Conservation (phyloP, 208 protist genomes). For the Acanthamoeba castellanii region DNA sequence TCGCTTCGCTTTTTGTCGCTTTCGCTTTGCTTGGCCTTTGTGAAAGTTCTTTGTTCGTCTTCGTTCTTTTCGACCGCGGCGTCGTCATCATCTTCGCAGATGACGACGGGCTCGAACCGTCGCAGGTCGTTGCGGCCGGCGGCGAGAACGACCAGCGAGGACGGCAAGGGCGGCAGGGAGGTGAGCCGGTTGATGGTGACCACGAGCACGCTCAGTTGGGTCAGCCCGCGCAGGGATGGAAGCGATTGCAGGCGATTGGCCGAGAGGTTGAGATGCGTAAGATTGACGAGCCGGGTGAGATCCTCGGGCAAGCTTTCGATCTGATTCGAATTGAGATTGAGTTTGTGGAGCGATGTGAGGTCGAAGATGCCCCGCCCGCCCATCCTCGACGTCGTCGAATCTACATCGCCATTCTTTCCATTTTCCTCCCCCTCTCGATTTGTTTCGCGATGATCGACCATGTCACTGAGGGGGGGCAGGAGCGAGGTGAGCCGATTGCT, state of each 20-base stretch:
- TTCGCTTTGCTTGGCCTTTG: not conserved
- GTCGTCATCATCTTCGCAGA: not conserved
- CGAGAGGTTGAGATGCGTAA: slow-evolving; percentile 22
- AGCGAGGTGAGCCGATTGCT: slow-evolving; percentile 2
- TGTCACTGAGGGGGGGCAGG: not conserved
- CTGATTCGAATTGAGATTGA: not conserved
- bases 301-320: not conserved
- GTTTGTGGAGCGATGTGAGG: not conserved
- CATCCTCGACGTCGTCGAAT: not conserved
- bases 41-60: not conserved
- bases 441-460: too few relatives aligned
- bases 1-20: not conserved
- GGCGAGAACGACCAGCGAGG: not conserved
- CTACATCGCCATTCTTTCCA: not conserved
- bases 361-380: not conserved
- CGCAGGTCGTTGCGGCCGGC: slow-evolving; percentile 13
- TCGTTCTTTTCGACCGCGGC: not conserved
- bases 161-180: not conserved
- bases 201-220: not conserved
- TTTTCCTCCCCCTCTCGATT: not conserved
- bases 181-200: not conserved
- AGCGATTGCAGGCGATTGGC: slow-evolving; percentile 2
- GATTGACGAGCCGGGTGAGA: not conserved
- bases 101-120: not conserved
- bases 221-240: not conserved